Evolutionary conservation across 495 filamentous ascomycete species (phyloP).

Genomic region (Penicillium taxi): DNA sequence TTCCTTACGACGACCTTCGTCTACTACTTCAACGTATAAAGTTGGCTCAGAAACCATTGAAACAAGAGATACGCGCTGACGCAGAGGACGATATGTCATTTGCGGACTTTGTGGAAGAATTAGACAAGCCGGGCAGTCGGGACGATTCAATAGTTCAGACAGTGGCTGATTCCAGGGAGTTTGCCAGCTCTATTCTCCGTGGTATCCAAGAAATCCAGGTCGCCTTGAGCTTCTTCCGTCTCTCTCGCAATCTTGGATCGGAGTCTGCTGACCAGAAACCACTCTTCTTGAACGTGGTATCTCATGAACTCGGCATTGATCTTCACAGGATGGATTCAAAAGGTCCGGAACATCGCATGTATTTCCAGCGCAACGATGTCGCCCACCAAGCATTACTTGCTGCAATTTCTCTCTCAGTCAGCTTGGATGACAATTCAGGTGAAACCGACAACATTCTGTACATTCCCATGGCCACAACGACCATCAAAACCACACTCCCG

Average conservation of each 20-base stretch:
- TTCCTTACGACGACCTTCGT: conserved; percentile 81
- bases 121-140: conserved; percentile 61
- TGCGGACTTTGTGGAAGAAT: conserved; percentile 68
- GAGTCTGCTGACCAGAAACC: conserved; percentile 58
- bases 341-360: conserved; percentile 96
- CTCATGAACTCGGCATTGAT: conserved; percentile 93
- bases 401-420: conserved; percentile 84
- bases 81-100: conserved; percentile 54
- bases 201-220: conserved; percentile 96
- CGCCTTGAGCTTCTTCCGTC: conserved; percentile 82
- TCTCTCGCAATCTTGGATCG: conserved; percentile 67
- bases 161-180: conserved; percentile 88
- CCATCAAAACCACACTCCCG: conserved; percentile 86
- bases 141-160: conserved; percentile 73
- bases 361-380: conserved; percentile 87
- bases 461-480: conserved; percentile 96
- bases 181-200: conserved; percentile 79
- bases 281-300: conserved; percentile 75
- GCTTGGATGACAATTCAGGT: conserved; percentile 77
- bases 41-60: conserved; percentile 23
- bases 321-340: conserved; percentile 87
- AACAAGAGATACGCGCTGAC: conserved; percentile 28
- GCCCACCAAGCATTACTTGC: conserved; percentile 93
- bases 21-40: conserved; percentile 49
- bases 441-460: conserved; percentile 84